A percentile compares a stretch with the other conserved stretches of the same genome.
Conservation (phyloP, 352 stramenopile species). For the Halophytophthora batemanensis region DNA sequence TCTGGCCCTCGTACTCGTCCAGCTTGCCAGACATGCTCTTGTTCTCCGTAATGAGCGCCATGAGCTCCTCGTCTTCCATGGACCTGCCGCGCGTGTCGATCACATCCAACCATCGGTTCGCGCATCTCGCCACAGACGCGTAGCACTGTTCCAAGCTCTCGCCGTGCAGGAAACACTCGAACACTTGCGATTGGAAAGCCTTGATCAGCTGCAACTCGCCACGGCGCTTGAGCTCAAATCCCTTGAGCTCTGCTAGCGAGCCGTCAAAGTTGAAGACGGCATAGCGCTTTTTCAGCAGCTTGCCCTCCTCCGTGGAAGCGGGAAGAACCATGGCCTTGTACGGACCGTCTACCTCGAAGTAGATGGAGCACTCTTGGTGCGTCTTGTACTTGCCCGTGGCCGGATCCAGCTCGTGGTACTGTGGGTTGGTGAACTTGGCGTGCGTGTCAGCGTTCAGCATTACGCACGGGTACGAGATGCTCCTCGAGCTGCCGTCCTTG, state of each 20-base stretch:
- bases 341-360: constrained; percentile 99
- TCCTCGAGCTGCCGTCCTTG: constrained; percentile 59
- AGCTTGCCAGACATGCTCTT: constrained; percentile 97
- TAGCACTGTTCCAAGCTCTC: constrained; percentile 95
- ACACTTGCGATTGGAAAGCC: constrained; percentile 98
- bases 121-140: constrained; percentile 93
- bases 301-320: constrained; percentile 97
- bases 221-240: constrained; percentile 98
- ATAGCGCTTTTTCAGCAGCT: constrained; percentile 98
- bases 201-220: constrained; percentile 99
- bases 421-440: constrained; percentile 98
- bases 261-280: constrained; percentile 87
- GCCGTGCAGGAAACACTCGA: constrained; percentile 96
- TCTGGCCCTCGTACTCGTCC: constrained; percentile 96
- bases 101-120: constrained; percentile 99
- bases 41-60: constrained; percentile 98
- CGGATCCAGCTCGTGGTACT: constrained; percentile 79
- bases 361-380: constrained; percentile 97
- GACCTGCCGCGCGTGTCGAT: constrained; percentile 93
- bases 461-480: constrained; percentile 98
- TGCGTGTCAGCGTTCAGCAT: constrained; percentile 99
- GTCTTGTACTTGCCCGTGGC: constrained; percentile 88
- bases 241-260: constrained; percentile 76
- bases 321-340: constrained; percentile 99
- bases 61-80: constrained; percentile 96